Conservation (phyloP, 139 green algal species). For the Micractinium conductrix region DNA sequence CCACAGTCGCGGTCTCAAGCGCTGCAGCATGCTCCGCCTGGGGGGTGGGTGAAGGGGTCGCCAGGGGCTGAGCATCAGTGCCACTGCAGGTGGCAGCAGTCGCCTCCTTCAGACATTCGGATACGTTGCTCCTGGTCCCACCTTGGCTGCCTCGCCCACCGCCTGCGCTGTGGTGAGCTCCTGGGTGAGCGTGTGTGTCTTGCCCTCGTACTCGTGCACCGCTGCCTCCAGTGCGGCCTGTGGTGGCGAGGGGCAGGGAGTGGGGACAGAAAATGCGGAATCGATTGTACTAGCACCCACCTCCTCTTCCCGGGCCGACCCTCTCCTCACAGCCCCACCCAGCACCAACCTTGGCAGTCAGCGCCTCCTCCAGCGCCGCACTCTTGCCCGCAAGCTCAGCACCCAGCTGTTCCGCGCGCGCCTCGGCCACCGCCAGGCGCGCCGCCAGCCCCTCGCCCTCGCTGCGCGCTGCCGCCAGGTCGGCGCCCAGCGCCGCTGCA, state of each 20-base stretch:
- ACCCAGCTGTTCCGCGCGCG: not conserved
- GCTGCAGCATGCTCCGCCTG: conserved; percentile 5
- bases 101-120: not conserved
- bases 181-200: not conserved
- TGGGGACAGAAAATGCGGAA: not conserved
- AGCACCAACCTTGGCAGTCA: conserved; percentile 12
- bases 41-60: not conserved
- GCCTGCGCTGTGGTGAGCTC: not conserved
- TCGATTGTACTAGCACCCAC: too few species aligned
- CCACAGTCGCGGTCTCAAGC: not conserved
- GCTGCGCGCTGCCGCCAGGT: not conserved
- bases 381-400: conserved; percentile 1
- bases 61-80: not conserved
- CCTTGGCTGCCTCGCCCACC: not conserved
- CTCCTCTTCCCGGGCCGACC: too few species aligned
- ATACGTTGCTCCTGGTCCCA: not conserved
- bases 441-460: not conserved
- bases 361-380: not conserved
- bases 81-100: not conserved
- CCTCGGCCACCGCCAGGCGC: not conserved
- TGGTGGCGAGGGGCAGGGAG: not conserved
- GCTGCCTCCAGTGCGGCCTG: conserved; percentile 10
- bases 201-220: not conserved
- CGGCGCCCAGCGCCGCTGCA: not conserved
- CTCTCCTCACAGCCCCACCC: not conserved